These are phyloP conservation scores for Cladosporium sp. DNA, from an alignment of 2,329 filamentous ascomycete genomes.

Conservation along the genomic window DNA sequence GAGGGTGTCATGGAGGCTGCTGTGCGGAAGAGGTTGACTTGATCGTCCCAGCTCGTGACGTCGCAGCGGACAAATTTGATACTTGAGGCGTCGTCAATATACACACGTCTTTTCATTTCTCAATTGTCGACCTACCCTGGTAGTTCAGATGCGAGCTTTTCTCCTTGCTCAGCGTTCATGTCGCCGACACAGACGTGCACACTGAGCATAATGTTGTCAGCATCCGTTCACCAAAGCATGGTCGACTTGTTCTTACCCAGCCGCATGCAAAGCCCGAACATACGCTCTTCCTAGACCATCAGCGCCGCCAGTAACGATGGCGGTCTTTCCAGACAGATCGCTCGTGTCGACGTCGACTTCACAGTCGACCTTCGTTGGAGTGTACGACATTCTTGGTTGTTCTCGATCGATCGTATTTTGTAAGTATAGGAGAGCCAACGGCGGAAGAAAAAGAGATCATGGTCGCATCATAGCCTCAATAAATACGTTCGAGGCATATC, in stretches of 20 bases:
- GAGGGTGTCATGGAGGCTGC: slow-evolving; percentile 20
- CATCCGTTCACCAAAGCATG: background rate
- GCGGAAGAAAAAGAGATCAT: background rate
- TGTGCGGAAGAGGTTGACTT: slow-evolving; percentile 23
- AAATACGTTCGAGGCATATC: background rate
- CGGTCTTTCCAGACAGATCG: slow-evolving; percentile 43
- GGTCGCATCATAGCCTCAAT: background rate
- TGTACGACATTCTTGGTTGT: background rate
- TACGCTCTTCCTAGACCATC: slow-evolving; percentile 37
- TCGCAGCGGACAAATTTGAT: slow-evolving; percentile 28
- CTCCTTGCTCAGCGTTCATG: slow-evolving; percentile 27
- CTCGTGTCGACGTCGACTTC: slow-evolving; percentile 21
- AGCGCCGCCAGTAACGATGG: slow-evolving; percentile 48
- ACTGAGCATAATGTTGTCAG: slow-evolving; percentile 18
- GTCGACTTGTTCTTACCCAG: slow-evolving; percentile 25
- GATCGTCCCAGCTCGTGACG: slow-evolving; percentile 25
- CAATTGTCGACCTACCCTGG: slow-evolving; percentile 20
- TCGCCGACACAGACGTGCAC: slow-evolving; percentile 31
- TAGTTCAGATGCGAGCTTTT: slow-evolving; percentile 27
- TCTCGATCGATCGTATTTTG: background rate
- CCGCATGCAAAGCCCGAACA: slow-evolving; percentile 29
- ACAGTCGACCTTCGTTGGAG: slow-evolving; percentile 20
- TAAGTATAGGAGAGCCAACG: background rate
- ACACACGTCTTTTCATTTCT: slow-evolving; percentile 9
- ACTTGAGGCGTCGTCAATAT: slow-evolving; percentile 21